A percentile compares a stretch with the other conserved stretches of the same genome.
These are phyloP conservation scores for Carex littledalei DNA, from an alignment of 176 grass and related monocot species.

Conservation along the genomic window DNA sequence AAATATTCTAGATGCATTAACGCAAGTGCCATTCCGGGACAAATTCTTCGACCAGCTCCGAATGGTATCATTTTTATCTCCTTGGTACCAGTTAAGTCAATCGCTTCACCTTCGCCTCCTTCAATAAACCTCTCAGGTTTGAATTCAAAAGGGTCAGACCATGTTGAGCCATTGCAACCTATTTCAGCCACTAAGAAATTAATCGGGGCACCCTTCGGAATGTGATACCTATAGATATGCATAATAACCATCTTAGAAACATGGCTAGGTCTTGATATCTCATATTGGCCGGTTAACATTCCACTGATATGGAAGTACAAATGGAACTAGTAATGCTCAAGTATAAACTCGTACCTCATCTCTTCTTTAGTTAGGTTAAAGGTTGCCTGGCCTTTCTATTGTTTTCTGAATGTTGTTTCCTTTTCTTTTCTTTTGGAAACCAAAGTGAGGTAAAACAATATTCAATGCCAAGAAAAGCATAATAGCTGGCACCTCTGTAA, in stretches of 20 bases:
- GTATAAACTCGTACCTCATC: neutral
- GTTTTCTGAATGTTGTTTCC: neutral
- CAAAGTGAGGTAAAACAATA: neutral
- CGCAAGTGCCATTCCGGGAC: constrained; percentile 15
- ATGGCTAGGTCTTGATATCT: neutral
- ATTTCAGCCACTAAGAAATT: constrained; percentile 24
- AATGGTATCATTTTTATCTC: constrained; percentile 39
- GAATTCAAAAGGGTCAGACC: constrained; percentile 24
- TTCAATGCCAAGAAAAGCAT: no score
- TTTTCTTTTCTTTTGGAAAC: neutral
- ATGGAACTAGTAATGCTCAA: neutral
- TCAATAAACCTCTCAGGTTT: constrained; percentile 24
- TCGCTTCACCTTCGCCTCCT: constrained; percentile 28
- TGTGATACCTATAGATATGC: neutral
- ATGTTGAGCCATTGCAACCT: constrained; percentile 14
- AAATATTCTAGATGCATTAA: constrained; percentile 21
- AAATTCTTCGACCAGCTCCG: constrained; percentile 23
- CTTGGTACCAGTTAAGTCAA: constrained; percentile 27
- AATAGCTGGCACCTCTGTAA: neutral
- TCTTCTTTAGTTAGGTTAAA: neutral
- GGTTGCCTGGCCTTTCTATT: neutral
- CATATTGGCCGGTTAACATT: neutral
- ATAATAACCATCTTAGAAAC: neutral
- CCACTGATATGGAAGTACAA: neutral
- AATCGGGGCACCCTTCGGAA: constrained; percentile 9